Conservation (phyloP, 306 rosid genomes). For the Boehmeria nivea region DNA sequence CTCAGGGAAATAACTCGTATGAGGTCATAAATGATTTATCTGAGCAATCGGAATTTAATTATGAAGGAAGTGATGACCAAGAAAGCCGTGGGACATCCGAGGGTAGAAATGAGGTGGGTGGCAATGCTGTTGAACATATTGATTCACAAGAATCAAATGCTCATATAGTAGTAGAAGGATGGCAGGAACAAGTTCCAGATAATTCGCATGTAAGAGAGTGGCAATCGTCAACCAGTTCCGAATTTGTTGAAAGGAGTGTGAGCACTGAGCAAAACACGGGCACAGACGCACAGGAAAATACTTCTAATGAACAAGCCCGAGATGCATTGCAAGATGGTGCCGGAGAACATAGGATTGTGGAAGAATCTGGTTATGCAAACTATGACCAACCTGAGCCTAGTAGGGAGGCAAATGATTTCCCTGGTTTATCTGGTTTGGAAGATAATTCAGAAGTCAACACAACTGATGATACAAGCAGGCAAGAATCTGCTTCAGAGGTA, state of each 20-base stretch:
- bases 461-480: constrained; percentile 29
- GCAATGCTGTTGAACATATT: constrained; percentile 28
- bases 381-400: constrained; percentile 40
- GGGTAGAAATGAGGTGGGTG: constrained; percentile 32
- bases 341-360: constrained; percentile 30
- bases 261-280: constrained; percentile 30
- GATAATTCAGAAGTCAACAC: constrained; percentile 26
- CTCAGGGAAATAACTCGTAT: constrained; percentile 38
- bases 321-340: constrained; percentile 35
- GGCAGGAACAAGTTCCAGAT: constrained; percentile 33
- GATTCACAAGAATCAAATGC: constrained; percentile 29
- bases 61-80: constrained; percentile 30
- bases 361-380: constrained; percentile 29
- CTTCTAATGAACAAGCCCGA: constrained; percentile 17
- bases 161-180: constrained; percentile 36
- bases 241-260: constrained; percentile 29
- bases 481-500: constrained; percentile 40
- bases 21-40: constrained; percentile 31
- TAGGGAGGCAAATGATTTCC: constrained; percentile 27
- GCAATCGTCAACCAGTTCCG: constrained; percentile 12
- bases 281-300: constrained; percentile 30
- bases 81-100: constrained; percentile 28
- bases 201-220: constrained; percentile 27
- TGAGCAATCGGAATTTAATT: constrained; percentile 35
- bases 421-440: constrained; percentile 24